A percentile compares a stretch with the other conserved stretches of the same genome.
These are phyloP conservation scores for Astragalus glycyphyllos DNA, from an alignment of 306 rosid genomes.

Conservation along the genomic window DNA sequence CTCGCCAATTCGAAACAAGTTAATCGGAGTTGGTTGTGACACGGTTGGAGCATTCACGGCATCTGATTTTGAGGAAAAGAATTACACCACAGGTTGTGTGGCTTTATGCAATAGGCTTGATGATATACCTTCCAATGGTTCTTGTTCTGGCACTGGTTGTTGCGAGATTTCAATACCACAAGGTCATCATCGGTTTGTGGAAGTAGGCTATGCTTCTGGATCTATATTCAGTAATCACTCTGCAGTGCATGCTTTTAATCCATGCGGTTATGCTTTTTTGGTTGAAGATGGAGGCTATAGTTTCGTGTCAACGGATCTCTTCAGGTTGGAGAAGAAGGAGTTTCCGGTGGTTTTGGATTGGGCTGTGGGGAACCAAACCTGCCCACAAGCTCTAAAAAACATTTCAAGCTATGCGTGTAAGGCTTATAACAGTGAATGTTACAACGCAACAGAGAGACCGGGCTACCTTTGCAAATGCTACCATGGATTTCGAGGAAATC, in stretches of 20 bases:
- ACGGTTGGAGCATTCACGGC: neutral
- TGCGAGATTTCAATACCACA: conserved; percentile 34
- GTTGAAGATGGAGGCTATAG: conserved; percentile 33
- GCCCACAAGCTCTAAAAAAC: neutral
- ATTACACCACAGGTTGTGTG: conserved; percentile 43
- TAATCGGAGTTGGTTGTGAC: conserved; percentile 48
- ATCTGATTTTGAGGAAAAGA: rapidly evolving
- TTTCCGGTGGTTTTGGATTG: conserved; percentile 50
- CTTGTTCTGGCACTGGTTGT: conserved; percentile 51
- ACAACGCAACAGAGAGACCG: neutral
- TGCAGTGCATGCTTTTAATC: neutral
- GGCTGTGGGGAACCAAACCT: conserved; percentile 40
- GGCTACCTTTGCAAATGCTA: conserved; percentile 52
- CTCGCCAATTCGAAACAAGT: conserved; percentile 42
- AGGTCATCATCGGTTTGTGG: too few relatives aligned
- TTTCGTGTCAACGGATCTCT: neutral
- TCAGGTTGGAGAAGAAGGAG: neutral
- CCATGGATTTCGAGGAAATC: conserved; percentile 47
- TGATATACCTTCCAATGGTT: neutral
- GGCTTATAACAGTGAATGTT: neutral
- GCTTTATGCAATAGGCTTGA: neutral
- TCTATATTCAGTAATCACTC: neutral
- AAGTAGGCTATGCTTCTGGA: neutral
- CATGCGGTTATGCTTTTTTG: conserved; percentile 48
- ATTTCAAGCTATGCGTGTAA: conserved; percentile 1